A percentile compares a stretch with the other conserved stretches of the same genome.
phyloP scores from a whole-genome alignment of 2,329 filamentous ascomycete species.

The Clarireedia homoeocarpa region DNA sequence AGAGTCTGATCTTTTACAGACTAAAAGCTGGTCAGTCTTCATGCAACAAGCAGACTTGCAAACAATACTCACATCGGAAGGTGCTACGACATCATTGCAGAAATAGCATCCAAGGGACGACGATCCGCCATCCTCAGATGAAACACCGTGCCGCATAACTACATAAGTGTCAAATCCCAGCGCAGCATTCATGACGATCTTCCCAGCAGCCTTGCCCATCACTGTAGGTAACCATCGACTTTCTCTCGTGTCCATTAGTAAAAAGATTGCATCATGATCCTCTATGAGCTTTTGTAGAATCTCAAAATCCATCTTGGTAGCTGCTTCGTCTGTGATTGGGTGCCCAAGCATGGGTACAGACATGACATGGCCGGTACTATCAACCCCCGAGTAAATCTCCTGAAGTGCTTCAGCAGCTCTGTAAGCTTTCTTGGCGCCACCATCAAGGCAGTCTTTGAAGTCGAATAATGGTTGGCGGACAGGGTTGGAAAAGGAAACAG shows the following conservation, averaged over 20 bases:
- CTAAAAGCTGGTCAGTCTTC: conserved; percentile 35
- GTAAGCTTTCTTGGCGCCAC: conserved; percentile 75
- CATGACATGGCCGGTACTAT: conserved; percentile 70
- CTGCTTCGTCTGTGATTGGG: conserved; percentile 65
- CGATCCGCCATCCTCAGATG: conserved; percentile 45
- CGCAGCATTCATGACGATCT: conserved; percentile 95
- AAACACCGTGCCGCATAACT: conserved; percentile 88
- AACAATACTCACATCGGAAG: conserved; percentile 66
- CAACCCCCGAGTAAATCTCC: conserved; percentile 85
- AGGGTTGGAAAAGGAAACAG: conserved; percentile 92
- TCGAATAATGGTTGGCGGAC: conserved; percentile 89
- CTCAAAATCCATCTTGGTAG: conserved; percentile 66
- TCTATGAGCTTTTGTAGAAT: conserved; percentile 67
- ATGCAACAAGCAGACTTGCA: no score
- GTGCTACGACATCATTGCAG: conserved; percentile 95
- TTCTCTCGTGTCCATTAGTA: conserved; percentile 96
- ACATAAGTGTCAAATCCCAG: conserved; percentile 95
- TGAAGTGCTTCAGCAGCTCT: conserved; percentile 72
- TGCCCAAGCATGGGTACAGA: conserved; percentile 95
- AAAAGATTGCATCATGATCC: conserved; percentile 83
- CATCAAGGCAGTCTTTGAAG: conserved; percentile 80
- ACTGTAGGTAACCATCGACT: conserved; percentile 92
- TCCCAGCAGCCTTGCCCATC: conserved; percentile 86
- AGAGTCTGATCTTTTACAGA: conserved; percentile 91
- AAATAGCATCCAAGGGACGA: conserved; percentile 89